Base-by-base conservation (phyloP, 352 stramenopile genomes). In the Peronosclerospora sorghi region DNA sequence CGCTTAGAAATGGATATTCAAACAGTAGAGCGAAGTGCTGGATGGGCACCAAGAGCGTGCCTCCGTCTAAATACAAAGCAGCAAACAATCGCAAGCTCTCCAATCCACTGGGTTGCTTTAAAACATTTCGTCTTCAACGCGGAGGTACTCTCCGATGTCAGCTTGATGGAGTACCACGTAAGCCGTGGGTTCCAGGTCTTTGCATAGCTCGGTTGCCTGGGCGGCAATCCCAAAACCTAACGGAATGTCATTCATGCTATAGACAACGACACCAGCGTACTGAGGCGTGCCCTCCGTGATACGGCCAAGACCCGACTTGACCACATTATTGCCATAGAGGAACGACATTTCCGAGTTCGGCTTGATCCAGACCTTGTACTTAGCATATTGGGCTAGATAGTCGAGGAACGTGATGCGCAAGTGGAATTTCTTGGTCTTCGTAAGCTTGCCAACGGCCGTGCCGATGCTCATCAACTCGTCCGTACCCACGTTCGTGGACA, bases 321-420 rank as follows among this genome's bases (percentile, higher is more conserved):
- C 86, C 9, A 99, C 83, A 69, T 99, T 95, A 71, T 99, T 99
- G 50, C 96, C 96, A 62, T 99, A 99, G 18, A 99, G 66, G 73
- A 99, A 99, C 10, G 81, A 96, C 95, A 99, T 99, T 78, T 99
- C 96, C 50, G 94, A 95, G 66, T 94, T 97, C 19, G 94, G 90
- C 74, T 99, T 99, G 40, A 99, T 95, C 96, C 96, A 99, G 20
- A 99, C 96, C 67, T 99, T 99, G 85, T 98, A 97, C 77, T 98
- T 97, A 46, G 95, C 94, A 67, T 99, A 98, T 63, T 99, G 91
- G 29, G 93, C 81, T 10, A 99, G 57, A 64, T 98, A 97, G 73
- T 99, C 96, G 38, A 99, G 75, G 51, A 95, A 96, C 27, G 96
- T 98, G 64, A 99, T 98, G 62, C 96, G 90, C 54, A 99, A 67